Conservation (phyloP, 768 basidiomycete species). For the Mycena crocata region DNA sequence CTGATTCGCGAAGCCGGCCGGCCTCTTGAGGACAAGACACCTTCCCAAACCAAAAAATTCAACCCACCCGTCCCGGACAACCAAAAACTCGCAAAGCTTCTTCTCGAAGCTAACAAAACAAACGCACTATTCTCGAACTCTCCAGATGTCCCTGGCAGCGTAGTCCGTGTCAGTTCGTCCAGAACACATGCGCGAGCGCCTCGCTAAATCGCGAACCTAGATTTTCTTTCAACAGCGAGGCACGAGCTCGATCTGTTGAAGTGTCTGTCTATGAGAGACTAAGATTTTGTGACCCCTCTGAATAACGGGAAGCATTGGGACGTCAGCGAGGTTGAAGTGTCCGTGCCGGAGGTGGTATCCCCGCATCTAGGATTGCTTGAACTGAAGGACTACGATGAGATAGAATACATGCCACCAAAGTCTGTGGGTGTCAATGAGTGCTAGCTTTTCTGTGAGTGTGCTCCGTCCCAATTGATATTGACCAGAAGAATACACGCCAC, state of each 20-base stretch:
- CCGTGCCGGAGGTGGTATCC: background rate
- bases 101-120: background rate
- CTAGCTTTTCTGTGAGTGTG: background rate
- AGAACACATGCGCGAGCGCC: slow-evolving; percentile 1
- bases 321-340: background rate
- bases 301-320: background rate
- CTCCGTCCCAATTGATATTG: background rate
- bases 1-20: background rate
- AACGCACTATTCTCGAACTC: background rate
- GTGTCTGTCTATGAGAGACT: no score
- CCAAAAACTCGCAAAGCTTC: slow-evolving; percentile 6
- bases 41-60: slow-evolving; percentile 1
- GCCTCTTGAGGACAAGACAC: slow-evolving; percentile 1
- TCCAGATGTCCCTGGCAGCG: background rate
- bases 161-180: background rate
- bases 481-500: slow-evolving; percentile 39
- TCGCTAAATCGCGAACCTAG: background rate
- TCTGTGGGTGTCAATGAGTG: background rate
- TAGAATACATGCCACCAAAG: slow-evolving; percentile 4
- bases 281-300: slow-evolving; percentile 3
- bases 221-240: no score
- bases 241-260: no score
- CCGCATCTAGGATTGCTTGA: background rate
- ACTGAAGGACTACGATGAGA: background rate
- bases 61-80: slow-evolving; percentile 4